A percentile compares a stretch with the other conserved stretches of the same genome.
Conservation (phyloP, 495 filamentous ascomycete species). For the Amphirosellinia nigrospora region DNA sequence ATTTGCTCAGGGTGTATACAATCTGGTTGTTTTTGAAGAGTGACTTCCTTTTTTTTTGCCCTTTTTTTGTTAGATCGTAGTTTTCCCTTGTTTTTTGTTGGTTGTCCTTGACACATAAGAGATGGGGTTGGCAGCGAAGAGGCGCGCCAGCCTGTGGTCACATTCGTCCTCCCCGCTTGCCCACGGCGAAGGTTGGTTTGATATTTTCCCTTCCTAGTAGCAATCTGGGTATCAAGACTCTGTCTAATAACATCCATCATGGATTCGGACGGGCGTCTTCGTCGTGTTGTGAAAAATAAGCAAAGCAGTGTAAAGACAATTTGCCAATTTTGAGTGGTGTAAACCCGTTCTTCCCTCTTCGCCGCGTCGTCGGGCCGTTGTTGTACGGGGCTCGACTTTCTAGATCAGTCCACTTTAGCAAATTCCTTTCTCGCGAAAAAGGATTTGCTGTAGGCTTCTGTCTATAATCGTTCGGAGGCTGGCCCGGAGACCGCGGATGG, state of each 20-base stretch:
- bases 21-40: slow-evolving; percentile 25
- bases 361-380: slow-evolving; percentile 13
- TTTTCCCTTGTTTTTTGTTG: slow-evolving; percentile 24
- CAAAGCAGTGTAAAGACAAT: slow-evolving; percentile 39
- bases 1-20: slow-evolving; percentile 24
- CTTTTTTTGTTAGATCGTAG: slow-evolving; percentile 25
- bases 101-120: slow-evolving; percentile 35
- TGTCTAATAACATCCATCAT: slow-evolving; percentile 26
- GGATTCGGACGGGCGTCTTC: slow-evolving; percentile 32
- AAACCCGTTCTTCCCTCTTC: slow-evolving; percentile 34
- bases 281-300: slow-evolving; percentile 30
- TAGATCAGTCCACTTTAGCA: slow-evolving; percentile 11
- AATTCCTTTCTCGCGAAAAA: neutral
- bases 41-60: slow-evolving; percentile 21
- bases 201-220: slow-evolving; percentile 28
- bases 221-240: slow-evolving; percentile 34
- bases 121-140: slow-evolving; percentile 40
- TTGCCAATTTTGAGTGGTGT: slow-evolving; percentile 31
- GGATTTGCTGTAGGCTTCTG: neutral
- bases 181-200: slow-evolving; percentile 23
- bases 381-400: slow-evolving; percentile 16
- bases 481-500: neutral
- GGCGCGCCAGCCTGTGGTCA: slow-evolving; percentile 44
- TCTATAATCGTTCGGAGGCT: slow-evolving; percentile 14
- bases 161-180: slow-evolving; percentile 36